Base-by-base conservation (phyloP, 1,284 basidiomycete genomes). In the Jaminaea rosea region DNA sequence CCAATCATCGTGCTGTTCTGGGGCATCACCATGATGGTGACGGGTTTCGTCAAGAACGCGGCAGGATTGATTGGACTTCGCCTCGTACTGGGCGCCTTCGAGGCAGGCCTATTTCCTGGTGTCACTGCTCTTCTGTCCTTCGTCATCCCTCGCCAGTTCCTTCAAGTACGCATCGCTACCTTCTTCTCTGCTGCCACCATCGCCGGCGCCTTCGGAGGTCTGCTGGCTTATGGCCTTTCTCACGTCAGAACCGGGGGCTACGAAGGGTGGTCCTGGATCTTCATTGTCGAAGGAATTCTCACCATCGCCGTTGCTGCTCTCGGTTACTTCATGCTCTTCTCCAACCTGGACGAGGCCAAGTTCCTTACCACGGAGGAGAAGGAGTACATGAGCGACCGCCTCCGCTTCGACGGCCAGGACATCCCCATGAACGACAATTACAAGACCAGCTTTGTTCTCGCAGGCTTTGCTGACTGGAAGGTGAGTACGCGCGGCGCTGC, bases 161-260 rank as follows among this genome's bases (percentile, higher is more conserved):
- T 65, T 29, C 63, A 65, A 54, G 54, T 62, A 2, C 53, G 63
- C 19, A 54, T 66, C 36, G 63, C 55, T 42, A 56, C 63, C 52
- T 66, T 66, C 59, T 66, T 62, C 53, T 46, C 49, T 6, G 69
- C 65, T 46, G 69, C 60, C n/a, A 75, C 77, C 9, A 71, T 78
- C 19, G 74, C 75, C 0, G 77, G 78, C 41, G 78, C 78, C 2
- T 79, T 79, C 46, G 78, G 78, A 13, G 78, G 78, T 57, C 52
- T 65, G 19, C 50, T 65, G 24, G 53, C 61, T 49, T 53, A 62
- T 59, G 52, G 58, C 44, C 49, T 69, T 34, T 47, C 65, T 42
- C 53, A 75, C 70, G 28, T 75, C 63, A 65, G 65, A 1, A 44
- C 47, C 0, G 58, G 53, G 2, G 26, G 41, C 11, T 56, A 52